phyloP scores from a whole-genome alignment of 2,329 filamentous ascomycete genomes.

The Diaporthe eres region DNA sequence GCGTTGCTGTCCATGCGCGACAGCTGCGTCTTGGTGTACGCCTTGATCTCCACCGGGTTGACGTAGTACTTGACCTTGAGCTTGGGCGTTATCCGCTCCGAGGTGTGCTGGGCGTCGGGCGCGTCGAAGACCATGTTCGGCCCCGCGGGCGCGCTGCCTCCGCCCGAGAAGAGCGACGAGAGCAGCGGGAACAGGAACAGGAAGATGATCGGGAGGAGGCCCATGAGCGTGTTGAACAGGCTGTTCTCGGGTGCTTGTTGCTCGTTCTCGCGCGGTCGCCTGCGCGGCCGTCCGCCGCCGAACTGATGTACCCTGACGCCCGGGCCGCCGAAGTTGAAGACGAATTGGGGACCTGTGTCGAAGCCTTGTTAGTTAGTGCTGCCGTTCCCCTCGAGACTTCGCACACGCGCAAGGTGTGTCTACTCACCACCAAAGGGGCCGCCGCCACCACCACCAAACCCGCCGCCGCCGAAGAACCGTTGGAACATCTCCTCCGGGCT shows the following conservation, averaged over 20 bases:
- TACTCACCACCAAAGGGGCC: constrained; percentile 61
- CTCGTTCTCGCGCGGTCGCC: constrained; percentile 78
- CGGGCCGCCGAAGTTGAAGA: constrained; percentile 94
- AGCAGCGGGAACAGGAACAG: constrained; percentile 90
- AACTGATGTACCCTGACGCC: constrained; percentile 97
- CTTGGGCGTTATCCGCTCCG: constrained; percentile 78
- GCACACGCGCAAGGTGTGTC: neutral
- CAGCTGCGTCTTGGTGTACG: constrained; percentile 79
- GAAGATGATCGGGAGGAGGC: constrained; percentile 88
- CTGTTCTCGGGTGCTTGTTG: constrained; percentile 65
- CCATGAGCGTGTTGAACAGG: constrained; percentile 72
- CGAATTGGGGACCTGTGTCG: constrained; percentile 87
- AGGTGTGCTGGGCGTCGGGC: constrained; percentile 78
- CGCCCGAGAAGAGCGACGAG: constrained; percentile 80
- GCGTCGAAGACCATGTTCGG: constrained; percentile 84
- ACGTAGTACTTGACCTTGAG: constrained; percentile 88
- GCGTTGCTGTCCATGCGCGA: constrained; percentile 82
- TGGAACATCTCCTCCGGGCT: constrained; percentile 98
- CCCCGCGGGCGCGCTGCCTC: constrained; percentile 64
- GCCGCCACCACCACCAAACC: constrained; percentile 77
- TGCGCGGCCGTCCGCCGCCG: constrained; percentile 82
- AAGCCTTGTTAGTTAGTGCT: constrained; percentile 62
- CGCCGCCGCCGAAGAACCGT: constrained; percentile 90
- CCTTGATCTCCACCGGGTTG: constrained; percentile 81
- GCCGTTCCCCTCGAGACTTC: neutral